Percentiles rank a stretch among this genome's conserved stretches.
Conservation (phyloP, 768 basidiomycete genomes). For the Leccinum imitatum region DNA sequence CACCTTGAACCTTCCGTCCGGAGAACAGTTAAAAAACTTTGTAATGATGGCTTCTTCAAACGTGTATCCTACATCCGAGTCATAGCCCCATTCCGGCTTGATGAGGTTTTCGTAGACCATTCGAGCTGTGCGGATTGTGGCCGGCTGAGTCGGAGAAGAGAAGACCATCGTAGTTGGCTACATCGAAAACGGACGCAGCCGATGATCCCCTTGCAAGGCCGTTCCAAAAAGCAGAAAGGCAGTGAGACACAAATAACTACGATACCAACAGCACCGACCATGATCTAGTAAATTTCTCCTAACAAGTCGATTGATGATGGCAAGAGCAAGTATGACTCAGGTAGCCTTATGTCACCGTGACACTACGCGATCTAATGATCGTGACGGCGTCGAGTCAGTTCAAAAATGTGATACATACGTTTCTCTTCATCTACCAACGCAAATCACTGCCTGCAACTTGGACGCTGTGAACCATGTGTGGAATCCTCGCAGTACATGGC, state of each 20-base stretch:
- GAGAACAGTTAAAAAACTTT: neutral
- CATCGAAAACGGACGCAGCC: no score
- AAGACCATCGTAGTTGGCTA: neutral
- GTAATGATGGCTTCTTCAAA: neutral
- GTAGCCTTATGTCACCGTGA: no score
- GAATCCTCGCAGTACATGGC: constrained; percentile 86
- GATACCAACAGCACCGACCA: no score
- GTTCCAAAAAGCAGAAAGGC: no score
- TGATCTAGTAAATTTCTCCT: no score
- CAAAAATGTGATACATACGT: neutral
- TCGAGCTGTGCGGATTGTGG: neutral
- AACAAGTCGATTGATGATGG: no score
- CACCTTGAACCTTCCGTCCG: neutral
- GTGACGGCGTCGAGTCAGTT: neutral
- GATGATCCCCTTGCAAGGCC: no score
- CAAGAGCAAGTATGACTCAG: no score
- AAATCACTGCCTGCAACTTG: neutral
- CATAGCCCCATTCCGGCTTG: neutral
- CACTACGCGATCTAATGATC: neutral
- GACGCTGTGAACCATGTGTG: constrained; percentile 69
- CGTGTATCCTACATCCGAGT: neutral
- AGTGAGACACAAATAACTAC: no score
- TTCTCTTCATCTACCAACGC: neutral
- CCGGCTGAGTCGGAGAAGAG: neutral
- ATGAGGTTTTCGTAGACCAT: neutral